These are phyloP conservation scores for Dactylellina drechsleri DNA, from an alignment of 2,329 filamentous ascomycete genomes.

Conservation along the genomic window DNA sequence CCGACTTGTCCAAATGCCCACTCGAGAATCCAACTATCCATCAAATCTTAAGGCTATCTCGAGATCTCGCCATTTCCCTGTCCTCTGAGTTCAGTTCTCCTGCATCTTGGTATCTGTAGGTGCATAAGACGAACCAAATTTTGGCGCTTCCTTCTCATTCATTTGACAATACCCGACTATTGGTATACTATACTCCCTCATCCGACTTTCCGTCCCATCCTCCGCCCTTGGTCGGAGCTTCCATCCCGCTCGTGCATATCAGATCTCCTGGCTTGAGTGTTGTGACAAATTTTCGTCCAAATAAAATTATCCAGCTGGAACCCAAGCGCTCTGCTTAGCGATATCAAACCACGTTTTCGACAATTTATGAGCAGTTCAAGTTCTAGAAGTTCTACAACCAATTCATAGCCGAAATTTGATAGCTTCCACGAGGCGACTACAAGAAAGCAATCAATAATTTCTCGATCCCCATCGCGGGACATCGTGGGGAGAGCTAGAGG, in stretches of 20 bases:
- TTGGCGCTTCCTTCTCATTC: too few species aligned
- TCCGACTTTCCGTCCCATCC: neutral
- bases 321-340: neutral
- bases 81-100: too few species aligned
- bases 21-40: too few species aligned
- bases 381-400: conserved; percentile 5
- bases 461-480: neutral
- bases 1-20: too few species aligned
- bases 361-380: neutral
- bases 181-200: too few species aligned
- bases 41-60: too few species aligned
- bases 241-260: conserved; percentile 7
- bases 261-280: neutral
- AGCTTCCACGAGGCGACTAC: neutral
- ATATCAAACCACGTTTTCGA: conserved; percentile 5
- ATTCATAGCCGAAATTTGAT: conserved; percentile 6
- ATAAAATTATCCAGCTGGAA: conserved; percentile 9
- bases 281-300: neutral
- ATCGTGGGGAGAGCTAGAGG: neutral
- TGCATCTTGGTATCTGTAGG: too few species aligned
- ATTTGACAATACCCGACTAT: too few species aligned
- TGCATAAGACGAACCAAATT: too few species aligned
- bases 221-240: neutral
- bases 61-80: too few species aligned
- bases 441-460: neutral